A percentile compares a stretch with the other conserved stretches of the same genome.
phyloP scores from a whole-genome alignment of 805 yeast species.

The Starmera pachycereana region DNA sequence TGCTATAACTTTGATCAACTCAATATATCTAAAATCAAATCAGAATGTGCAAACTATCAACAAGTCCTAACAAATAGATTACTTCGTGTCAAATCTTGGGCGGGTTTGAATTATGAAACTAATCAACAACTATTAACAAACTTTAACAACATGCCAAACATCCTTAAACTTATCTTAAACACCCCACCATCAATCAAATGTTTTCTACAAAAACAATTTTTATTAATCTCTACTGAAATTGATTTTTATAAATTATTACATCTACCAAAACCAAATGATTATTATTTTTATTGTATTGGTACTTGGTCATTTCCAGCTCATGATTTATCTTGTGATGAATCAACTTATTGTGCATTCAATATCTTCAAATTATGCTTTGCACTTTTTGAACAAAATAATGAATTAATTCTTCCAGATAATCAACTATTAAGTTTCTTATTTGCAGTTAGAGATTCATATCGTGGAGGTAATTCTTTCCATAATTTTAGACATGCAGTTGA shows the following conservation, averaged over 20 bases:
- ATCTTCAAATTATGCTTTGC: slow-evolving; percentile 39
- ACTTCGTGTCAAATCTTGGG: slow-evolving; percentile 31
- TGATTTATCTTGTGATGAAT: slow-evolving; percentile 52
- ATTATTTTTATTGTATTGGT: slow-evolving; percentile 31
- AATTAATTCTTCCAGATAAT: slow-evolving; percentile 23
- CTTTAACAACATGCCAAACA: slow-evolving; percentile 26
- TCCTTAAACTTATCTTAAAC: slow-evolving; percentile 15
- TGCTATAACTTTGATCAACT: slow-evolving; percentile 9
- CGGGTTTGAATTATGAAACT: slow-evolving; percentile 23
- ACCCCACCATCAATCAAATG: slow-evolving; percentile 5
- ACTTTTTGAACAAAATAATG: slow-evolving; percentile 8
- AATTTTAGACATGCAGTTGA: slow-evolving; percentile 94
- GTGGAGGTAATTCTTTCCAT: slow-evolving; percentile 83
- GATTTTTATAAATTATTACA: slow-evolving; percentile 16
- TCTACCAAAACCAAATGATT: slow-evolving; percentile 16
- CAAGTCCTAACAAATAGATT: slow-evolving; percentile 19
- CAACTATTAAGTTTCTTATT: slow-evolving; percentile 50
- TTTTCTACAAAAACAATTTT: slow-evolving; percentile 10
- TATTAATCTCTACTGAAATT: slow-evolving; percentile 18
- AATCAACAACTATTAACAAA: slow-evolving; percentile 12
- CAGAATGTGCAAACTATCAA: slow-evolving; percentile 12
- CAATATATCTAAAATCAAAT: slow-evolving; percentile 10
- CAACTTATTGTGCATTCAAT: slow-evolving; percentile 45
- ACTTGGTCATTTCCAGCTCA: slow-evolving; percentile 70
- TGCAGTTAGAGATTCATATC: slow-evolving; percentile 67